These are phyloP conservation scores for Beauveria australis DNA, from an alignment of 2,329 filamentous ascomycete species.

Conservation along the genomic window DNA sequence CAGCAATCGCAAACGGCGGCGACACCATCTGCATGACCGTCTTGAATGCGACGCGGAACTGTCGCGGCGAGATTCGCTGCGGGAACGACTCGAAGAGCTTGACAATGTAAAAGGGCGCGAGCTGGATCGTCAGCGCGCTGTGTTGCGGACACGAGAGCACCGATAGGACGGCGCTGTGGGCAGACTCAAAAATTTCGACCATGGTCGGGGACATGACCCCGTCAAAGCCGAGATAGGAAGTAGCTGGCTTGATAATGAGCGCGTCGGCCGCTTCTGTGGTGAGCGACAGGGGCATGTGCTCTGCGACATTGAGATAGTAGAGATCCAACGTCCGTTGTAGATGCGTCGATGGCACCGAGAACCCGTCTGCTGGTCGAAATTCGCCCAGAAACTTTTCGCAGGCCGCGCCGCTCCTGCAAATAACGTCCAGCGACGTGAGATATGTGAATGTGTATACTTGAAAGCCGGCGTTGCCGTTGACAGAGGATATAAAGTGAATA, in stretches of 20 bases:
- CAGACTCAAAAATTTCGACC: constrained; percentile 70
- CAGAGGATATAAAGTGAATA: constrained; percentile 72
- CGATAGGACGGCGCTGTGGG: constrained; percentile 74
- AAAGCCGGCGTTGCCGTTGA: constrained; percentile 64
- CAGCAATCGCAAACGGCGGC: constrained; percentile 68
- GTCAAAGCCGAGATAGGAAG: constrained; percentile 56
- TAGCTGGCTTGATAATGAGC: constrained; percentile 65
- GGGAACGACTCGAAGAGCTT: constrained; percentile 76
- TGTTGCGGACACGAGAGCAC: constrained; percentile 75
- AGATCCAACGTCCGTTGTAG: constrained; percentile 69
- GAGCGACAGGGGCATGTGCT: constrained; percentile 69
- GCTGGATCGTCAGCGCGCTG: constrained; percentile 57
- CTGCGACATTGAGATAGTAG: constrained; percentile 80
- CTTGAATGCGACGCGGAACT: constrained; percentile 83
- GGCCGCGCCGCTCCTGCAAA: constrained; percentile 61
- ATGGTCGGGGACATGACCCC: constrained; percentile 37
- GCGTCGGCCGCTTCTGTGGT: constrained; percentile 60
- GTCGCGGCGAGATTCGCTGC: constrained; percentile 65
- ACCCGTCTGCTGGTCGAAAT: constrained; percentile 40
- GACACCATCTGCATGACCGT: constrained; percentile 75
- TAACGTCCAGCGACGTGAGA: constrained; percentile 71
- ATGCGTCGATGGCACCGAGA: constrained; percentile 18
- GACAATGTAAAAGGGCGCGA: constrained; percentile 78
- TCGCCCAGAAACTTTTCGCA: constrained; percentile 58
- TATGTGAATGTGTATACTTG: constrained; percentile 81